Conservation (phyloP, 148 eudicot genomes). For the Rhododendron henanense region DNA sequence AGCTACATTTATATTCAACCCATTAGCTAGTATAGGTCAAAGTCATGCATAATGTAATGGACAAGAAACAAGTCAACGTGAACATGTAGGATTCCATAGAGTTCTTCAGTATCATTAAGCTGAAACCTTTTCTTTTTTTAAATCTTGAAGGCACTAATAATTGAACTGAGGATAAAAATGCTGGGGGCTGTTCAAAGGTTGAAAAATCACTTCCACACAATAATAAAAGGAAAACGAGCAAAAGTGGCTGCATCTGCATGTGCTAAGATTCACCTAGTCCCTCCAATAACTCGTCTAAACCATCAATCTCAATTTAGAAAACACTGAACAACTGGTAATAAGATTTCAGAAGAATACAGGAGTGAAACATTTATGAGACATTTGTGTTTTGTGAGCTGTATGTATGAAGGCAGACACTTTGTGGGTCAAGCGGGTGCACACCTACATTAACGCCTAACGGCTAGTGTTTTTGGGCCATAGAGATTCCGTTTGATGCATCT, state of each 20-base stretch:
- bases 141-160: not conserved
- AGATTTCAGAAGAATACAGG: not conserved
- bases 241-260: not conserved
- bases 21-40: not conserved
- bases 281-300: not conserved
- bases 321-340: not conserved
- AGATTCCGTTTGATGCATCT: not conserved
- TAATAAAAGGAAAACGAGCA: not conserved
- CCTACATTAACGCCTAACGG: not conserved
- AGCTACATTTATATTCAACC: conserved; percentile 33
- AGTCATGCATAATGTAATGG: not conserved
- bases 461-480: not conserved
- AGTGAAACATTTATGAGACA: not conserved
- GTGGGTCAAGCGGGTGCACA: not conserved
- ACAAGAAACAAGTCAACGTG: not conserved
- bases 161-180: not conserved
- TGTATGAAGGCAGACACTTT: not conserved
- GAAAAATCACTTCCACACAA: not conserved
- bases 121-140: not conserved
- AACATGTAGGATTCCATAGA: not conserved
- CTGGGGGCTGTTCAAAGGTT: not conserved
- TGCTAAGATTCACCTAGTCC: not conserved
- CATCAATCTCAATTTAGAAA: not conserved
- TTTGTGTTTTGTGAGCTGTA: not conserved
- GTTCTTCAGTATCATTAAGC: not conserved